Evolutionary conservation across 2,329 filamentous ascomycete genomes (phyloP), one percentile per base, ranked within the genome.

Genomic region (Xylaria multiplex): DNA sequence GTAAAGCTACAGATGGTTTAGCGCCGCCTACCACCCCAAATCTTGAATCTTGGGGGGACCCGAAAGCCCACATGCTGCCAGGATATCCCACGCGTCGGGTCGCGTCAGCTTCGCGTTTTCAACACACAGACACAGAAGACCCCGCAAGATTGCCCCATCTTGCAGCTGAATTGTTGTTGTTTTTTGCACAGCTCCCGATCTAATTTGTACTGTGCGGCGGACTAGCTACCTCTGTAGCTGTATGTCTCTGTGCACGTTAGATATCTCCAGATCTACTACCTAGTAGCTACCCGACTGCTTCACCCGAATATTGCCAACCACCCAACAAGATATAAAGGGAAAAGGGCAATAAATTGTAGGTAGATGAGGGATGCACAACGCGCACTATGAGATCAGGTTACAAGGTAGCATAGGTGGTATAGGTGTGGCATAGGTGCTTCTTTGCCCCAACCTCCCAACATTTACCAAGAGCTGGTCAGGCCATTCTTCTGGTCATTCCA

Each of bases 101-200:
- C 73, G 73, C 69, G 73, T 72, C 66, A 70, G 24, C 65, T 67
- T 75, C 73, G 73, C 69, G 73, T 74, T 65, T 57, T 43, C 40
- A 46, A 16, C 14, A 45, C 53, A 45, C 52, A 16, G 14, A 32
- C 19, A 55, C 27, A 16, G 37, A 57, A 49, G 13, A 45, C 64
- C 48, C 56, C 64, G 57, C 59, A 46, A 48, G 52, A 8, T 19
- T 54, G 37, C 48, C 49, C 53, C 48, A 53, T n/a, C 49, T 46
- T 52, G 45, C 49, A 35, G 22, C 59, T 55, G 53, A 55, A n/a
- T 24, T 43, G 37, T 43, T 42, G 22, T 30, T 53, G 52, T 50
- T 46, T 53, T 56, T 50, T 46, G 5, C 35, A 55, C 53, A 52
- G 49, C 35, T 42, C 43, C 24, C 19, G 14, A 16, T 30, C 14